Percentiles rank a stretch among this genome's conserved stretches.
phyloP scores from a whole-genome alignment of 2,329 filamentous ascomycete genomes.

The Colletotrichum neosansevieriae region DNA sequence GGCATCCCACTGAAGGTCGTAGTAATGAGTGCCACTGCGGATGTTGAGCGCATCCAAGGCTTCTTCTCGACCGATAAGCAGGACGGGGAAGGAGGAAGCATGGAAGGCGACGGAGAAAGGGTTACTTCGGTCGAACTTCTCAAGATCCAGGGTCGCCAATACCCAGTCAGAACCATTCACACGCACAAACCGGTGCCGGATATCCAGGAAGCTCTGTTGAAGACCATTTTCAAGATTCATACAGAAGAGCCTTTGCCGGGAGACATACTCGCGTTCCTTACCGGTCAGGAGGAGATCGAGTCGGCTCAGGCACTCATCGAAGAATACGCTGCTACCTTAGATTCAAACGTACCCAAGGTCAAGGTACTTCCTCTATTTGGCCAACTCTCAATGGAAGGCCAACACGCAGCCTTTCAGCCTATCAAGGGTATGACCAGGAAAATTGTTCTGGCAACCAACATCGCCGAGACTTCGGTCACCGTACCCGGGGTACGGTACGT shows the following conservation, averaged over 20 bases:
- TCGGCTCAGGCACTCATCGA: constrained; percentile 83
- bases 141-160: constrained; percentile 88
- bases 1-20: constrained; percentile 86
- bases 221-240: constrained; percentile 88
- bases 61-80: constrained; percentile 71
- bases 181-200: constrained; percentile 81
- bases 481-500: constrained; percentile 93
- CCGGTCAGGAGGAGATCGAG: constrained; percentile 94
- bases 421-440: constrained; percentile 83
- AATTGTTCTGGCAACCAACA: constrained; percentile 93
- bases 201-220: constrained; percentile 83
- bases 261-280: constrained; percentile 92
- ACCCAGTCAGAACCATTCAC: constrained; percentile 83
- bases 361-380: constrained; percentile 87
- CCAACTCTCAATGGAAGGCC: constrained; percentile 86
- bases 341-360: constrained; percentile 79
- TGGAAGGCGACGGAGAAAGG: neutral
- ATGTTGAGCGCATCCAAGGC: constrained; percentile 80
- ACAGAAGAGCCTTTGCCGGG: constrained; percentile 90
- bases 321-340: constrained; percentile 79
- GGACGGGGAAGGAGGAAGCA: neutral
- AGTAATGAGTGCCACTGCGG: constrained; percentile 97
- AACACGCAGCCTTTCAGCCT: constrained; percentile 87
- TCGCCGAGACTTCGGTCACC: constrained; percentile 98
- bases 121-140: constrained; percentile 54